Evolutionary conservation across 108 stramenopile genomes (phyloP).

Genomic region (Skeletonema costatum): DNA sequence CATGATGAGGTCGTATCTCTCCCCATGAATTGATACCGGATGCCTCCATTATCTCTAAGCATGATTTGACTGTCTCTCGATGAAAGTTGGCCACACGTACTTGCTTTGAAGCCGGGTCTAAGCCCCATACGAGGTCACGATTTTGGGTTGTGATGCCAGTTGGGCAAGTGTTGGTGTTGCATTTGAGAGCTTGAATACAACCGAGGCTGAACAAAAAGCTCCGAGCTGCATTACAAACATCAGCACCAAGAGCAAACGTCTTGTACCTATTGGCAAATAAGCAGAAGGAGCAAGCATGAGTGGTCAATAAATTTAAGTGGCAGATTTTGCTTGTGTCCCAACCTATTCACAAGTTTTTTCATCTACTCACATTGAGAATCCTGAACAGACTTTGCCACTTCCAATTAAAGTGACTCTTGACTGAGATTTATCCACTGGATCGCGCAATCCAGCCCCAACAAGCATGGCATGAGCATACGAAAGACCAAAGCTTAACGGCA

Average conservation of each 20-base stretch:
- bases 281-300: not conserved
- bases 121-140: slow-evolving; percentile 57
- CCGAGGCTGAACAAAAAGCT: slow-evolving; percentile 83
- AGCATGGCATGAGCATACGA: slow-evolving; percentile 66
- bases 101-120: slow-evolving; percentile 60
- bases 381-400: slow-evolving; percentile 75
- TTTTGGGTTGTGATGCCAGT: slow-evolving; percentile 89
- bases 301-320: not conserved
- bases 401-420: slow-evolving; percentile 69
- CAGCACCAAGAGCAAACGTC: slow-evolving; percentile 82
- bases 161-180: slow-evolving; percentile 89
- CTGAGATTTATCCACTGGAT: slow-evolving; percentile 41
- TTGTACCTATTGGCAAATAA: slow-evolving; percentile 17
- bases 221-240: slow-evolving; percentile 80
- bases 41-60: slow-evolving; percentile 76
- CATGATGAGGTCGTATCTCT: slow-evolving; percentile 36
- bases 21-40: slow-evolving; percentile 56
- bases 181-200: slow-evolving; percentile 92
- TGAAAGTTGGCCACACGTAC: slow-evolving; percentile 80
- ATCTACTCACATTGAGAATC: slow-evolving; percentile 61
- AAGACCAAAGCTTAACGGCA: slow-evolving; percentile 83
- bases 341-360: not conserved
- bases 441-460: slow-evolving; percentile 73
- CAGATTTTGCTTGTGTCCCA: not conserved
- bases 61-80: slow-evolving; percentile 66